phyloP scores from a whole-genome alignment of 139 green algal species.

The Chlorella sorokiniana region DNA sequence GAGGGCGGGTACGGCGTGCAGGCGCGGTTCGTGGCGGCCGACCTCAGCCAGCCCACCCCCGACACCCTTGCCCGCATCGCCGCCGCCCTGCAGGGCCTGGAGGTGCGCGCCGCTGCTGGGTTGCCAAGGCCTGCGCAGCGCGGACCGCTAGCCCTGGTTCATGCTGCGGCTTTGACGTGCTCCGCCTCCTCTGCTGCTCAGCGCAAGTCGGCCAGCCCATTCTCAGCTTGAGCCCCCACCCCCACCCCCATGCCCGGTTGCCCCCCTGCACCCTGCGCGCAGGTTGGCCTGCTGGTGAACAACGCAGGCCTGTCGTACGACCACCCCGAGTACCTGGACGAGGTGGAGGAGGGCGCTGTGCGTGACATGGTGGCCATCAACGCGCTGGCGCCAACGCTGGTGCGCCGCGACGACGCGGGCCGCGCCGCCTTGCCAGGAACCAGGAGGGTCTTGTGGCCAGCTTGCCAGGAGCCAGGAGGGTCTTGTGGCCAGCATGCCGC shows the following conservation, averaged over 20 bases:
- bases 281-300: constrained; percentile 84
- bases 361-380: constrained; percentile 71
- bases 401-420: too few relatives aligned
- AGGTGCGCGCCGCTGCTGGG: constrained; percentile 28
- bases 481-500: too few relatives aligned
- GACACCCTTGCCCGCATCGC: constrained; percentile 32
- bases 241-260: neutral
- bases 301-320: constrained; percentile 86
- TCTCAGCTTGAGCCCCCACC: neutral
- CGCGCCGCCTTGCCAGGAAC: too few relatives aligned
- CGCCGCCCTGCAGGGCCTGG: constrained; percentile 40
- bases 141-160: too few relatives aligned
- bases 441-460: too few relatives aligned
- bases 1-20: constrained; percentile 58
- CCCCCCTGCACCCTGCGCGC: neutral
- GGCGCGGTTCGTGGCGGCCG: constrained; percentile 42
- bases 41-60: constrained; percentile 51
- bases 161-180: too few relatives aligned
- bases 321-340: constrained; percentile 74
- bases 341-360: constrained; percentile 49
- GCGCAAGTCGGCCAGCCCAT: neutral
- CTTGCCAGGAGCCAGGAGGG: too few relatives aligned
- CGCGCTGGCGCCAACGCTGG: constrained; percentile 49
- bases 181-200: too few relatives aligned
- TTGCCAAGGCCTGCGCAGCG: too few relatives aligned